phyloP scores from a whole-genome alignment of 768 basidiomycete genomes.

The Tricholoma bakamatsutake region DNA sequence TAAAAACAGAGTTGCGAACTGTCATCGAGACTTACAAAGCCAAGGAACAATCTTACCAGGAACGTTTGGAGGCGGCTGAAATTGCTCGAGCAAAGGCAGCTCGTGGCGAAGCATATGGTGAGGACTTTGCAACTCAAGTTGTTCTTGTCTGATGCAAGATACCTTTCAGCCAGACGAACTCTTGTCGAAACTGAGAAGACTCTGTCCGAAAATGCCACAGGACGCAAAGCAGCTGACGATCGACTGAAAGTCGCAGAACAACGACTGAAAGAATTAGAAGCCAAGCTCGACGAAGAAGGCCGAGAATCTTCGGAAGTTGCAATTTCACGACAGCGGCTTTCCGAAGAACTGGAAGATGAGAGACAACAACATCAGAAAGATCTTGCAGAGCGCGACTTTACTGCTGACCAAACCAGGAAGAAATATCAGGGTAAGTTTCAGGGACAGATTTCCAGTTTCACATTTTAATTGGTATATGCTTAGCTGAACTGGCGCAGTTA shows the following conservation, averaged over 20 bases:
- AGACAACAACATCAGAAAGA: conserved; percentile 76
- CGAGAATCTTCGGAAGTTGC: conserved; percentile 62
- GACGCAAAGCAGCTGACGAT: conserved; percentile 47
- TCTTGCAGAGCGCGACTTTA: conserved; percentile 72
- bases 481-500: conserved; percentile 72
- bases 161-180: conserved; percentile 46
- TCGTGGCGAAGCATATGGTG: conserved; percentile 60
- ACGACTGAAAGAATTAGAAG: conserved; percentile 52
- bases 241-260: conserved; percentile 44
- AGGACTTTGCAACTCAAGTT: conserved; percentile 6
- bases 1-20: conserved; percentile 48
- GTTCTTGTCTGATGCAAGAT: conserved; percentile 7
- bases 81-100: conserved; percentile 60
- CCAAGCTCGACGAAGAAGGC: conserved; percentile 61
- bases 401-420: conserved; percentile 75
- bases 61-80: conserved; percentile 61
- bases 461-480: not conserved
- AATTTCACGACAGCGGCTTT: conserved; percentile 58
- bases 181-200: conserved; percentile 58
- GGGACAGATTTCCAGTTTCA: not conserved
- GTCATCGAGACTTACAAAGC: conserved; percentile 60
- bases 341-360: conserved; percentile 74
- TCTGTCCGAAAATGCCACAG: conserved; percentile 42
- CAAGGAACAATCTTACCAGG: conserved; percentile 53
- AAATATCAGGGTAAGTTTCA: conserved; percentile 68